Evolutionary conservation across 2,329 filamentous ascomycete genomes (phyloP).

Genomic region (Dactylellina drechsleri): DNA sequence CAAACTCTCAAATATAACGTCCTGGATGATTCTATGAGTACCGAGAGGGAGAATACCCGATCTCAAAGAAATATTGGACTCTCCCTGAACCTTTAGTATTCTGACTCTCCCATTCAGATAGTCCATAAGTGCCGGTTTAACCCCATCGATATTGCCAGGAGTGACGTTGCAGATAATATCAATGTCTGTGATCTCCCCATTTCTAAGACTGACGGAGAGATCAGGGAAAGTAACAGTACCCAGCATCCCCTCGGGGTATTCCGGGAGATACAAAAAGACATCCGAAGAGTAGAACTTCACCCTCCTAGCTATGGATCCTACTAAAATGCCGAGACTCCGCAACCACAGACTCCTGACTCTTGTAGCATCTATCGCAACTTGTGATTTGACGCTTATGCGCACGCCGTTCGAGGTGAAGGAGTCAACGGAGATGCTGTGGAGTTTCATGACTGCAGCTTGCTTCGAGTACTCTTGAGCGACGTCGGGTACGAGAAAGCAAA

Average conservation of each 20-base stretch:
- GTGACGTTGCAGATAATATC: slow-evolving; percentile 81
- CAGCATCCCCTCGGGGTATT: slow-evolving; percentile 79
- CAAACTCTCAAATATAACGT: slow-evolving; percentile 81
- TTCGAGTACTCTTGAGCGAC: slow-evolving; percentile 86
- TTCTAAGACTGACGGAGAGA: slow-evolving; percentile 78
- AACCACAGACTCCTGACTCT: slow-evolving; percentile 77
- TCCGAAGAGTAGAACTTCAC: slow-evolving; percentile 77
- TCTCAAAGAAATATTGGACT: slow-evolving; percentile 77
- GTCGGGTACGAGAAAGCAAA: slow-evolving; percentile 83
- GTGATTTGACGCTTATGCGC: slow-evolving; percentile 80
- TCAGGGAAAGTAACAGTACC: slow-evolving; percentile 81
- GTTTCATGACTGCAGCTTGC: slow-evolving; percentile 81
- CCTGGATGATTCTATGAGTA: slow-evolving; percentile 77
- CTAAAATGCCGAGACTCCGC: slow-evolving; percentile 77
- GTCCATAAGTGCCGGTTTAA: slow-evolving; percentile 83
- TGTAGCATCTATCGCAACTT: slow-evolving; percentile 80
- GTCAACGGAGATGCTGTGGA: slow-evolving; percentile 84
- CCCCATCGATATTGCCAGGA: slow-evolving; percentile 79
- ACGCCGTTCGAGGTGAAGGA: slow-evolving; percentile 83
- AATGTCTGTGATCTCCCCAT: slow-evolving; percentile 79
- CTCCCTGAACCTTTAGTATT: slow-evolving; percentile 76
- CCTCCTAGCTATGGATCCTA: slow-evolving; percentile 81
- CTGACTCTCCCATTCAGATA: slow-evolving; percentile 84
- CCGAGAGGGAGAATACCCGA: slow-evolving; percentile 83
- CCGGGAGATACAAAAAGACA: slow-evolving; percentile 81